phyloP scores from a whole-genome alignment of 129 eudicot genomes.

The Tagetes patula region DNA sequence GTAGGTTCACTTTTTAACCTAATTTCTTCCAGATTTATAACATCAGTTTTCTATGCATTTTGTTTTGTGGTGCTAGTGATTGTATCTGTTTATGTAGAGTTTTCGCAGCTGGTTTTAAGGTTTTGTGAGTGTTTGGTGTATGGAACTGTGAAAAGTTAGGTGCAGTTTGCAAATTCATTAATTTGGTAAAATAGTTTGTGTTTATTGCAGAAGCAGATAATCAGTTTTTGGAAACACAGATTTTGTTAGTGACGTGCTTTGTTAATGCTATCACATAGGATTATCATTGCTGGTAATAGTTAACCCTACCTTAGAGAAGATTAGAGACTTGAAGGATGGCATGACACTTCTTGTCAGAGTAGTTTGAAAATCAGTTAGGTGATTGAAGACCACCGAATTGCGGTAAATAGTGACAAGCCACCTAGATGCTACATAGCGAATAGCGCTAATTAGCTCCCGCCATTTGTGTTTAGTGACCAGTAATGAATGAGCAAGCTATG shows the following conservation, averaged over 20 bases:
- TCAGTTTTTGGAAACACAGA: neutral
- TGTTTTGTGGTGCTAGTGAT: conserved; percentile 14
- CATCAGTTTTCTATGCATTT: neutral
- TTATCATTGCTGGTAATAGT: neutral
- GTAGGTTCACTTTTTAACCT: conserved; percentile 38
- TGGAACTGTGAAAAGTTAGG: neutral
- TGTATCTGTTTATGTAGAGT: neutral
- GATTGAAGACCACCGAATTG: neutral
- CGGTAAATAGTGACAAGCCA: too few species aligned
- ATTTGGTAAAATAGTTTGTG: neutral
- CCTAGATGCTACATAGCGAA: too few species aligned
- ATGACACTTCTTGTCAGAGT: neutral
- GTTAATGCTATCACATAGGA: neutral
- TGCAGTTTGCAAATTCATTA: neutral
- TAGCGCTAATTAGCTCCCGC: too few species aligned
- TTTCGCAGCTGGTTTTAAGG: conserved; percentile 16
- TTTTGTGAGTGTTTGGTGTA: conserved; percentile 17
- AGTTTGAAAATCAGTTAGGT: neutral
- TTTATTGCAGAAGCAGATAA: neutral
- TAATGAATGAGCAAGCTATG: too few species aligned
- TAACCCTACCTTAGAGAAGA: neutral
- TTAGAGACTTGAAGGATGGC: neutral
- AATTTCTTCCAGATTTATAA: conserved; percentile 2
- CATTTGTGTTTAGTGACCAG: too few species aligned
- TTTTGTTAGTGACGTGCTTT: neutral